Evolutionary conservation across 2,329 filamentous ascomycete genomes (phyloP), one percentile per base, ranked within the genome.

Genomic region (Hypoxylon sp.): DNA sequence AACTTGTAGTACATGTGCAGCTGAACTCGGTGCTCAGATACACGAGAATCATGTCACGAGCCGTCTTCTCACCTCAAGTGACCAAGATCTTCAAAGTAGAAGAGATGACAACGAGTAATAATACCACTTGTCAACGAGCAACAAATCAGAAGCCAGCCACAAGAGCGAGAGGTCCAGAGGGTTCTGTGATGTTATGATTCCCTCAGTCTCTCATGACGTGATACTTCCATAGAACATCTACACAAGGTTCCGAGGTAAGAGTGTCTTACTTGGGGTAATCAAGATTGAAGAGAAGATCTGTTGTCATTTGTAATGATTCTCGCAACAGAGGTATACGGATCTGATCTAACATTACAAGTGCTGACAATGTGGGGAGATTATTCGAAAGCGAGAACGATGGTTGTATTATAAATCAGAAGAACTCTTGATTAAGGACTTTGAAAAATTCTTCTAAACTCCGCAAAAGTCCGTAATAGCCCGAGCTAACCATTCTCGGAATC

Each of bases 291-390:
- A 45, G 28, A 16, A 18, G 22, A 24, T 42, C 33, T 67, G 61
- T 61, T 67, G 61, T 32, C 61, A 67, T 67, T 46, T 24, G 16
- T 33, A 58, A 24, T 36, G 24, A 30, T 49, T 67, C 65, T 67
- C 45, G 57, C 65, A 67, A 67, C 65, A 65, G 49, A 49, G 45
- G 65, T 65, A 65, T 64, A 64, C n/a, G 8, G 20, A 28, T 30
- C 20, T 14, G 16, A 18, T 42, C 52, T n/a, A 24, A 12, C 24
- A 20, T 54, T 30, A 45, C 16, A 54, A 44, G 20, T n/a, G n/a
- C n/a, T n/a, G n/a, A n/a, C n/a, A n/a, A n/a, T n/a, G n/a, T n/a
- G n/a, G n/a, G n/a, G n/a, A n/a, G n/a, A n/a, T n/a, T n/a, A n/a
- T n/a, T n/a, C n/a, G n/a, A n/a, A n/a, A 9, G 1, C 30, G 40